Evolutionary conservation across 2,329 filamentous ascomycete species (phyloP).

Genomic region (Fusarium ramigenum): DNA sequence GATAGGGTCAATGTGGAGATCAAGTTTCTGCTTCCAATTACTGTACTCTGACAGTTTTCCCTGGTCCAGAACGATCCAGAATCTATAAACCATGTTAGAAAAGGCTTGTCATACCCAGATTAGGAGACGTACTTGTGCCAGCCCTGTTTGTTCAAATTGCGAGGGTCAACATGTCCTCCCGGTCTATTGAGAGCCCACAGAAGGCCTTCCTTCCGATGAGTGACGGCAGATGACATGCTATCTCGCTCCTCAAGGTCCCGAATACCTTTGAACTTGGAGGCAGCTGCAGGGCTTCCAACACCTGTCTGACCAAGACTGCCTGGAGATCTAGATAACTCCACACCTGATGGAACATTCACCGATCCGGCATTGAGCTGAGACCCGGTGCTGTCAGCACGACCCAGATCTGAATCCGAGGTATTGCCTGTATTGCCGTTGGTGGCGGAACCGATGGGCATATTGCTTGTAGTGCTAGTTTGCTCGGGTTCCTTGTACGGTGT

Average conservation of each 20-base stretch:
- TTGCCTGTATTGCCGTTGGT: slow-evolving; percentile 59
- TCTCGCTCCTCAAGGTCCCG: slow-evolving; percentile 91
- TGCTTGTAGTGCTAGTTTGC: slow-evolving; percentile 56
- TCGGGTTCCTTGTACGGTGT: slow-evolving; percentile 77
- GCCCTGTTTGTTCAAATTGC: slow-evolving; percentile 93
- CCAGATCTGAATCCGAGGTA: slow-evolving; percentile 74
- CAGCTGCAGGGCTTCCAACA: slow-evolving; percentile 61
- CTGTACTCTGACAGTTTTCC: slow-evolving; percentile 97
- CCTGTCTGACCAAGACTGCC: slow-evolving; percentile 60
- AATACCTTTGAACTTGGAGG: slow-evolving; percentile 84
- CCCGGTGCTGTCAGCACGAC: slow-evolving; percentile 77
- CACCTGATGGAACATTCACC: slow-evolving; percentile 42
- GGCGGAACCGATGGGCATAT: slow-evolving; percentile 42
- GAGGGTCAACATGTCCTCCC: slow-evolving; percentile 93
- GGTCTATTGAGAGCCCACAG: slow-evolving; percentile 94
- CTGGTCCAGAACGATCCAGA: slow-evolving; percentile 98
- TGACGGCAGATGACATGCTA: slow-evolving; percentile 58
- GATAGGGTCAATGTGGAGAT: slow-evolving; percentile 97
- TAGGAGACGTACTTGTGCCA: slow-evolving; percentile 88
- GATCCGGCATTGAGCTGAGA: slow-evolving; percentile 67
- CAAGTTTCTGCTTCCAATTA: slow-evolving; percentile 98
- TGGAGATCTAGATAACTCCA: slow-evolving; percentile 65
- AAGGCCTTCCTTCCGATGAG: slow-evolving; percentile 89
- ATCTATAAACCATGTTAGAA: slow-evolving; percentile 63
- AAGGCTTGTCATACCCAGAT: neutral